Conservation (phyloP, 768 basidiomycete species). For the Termitomyces sp. region DNA sequence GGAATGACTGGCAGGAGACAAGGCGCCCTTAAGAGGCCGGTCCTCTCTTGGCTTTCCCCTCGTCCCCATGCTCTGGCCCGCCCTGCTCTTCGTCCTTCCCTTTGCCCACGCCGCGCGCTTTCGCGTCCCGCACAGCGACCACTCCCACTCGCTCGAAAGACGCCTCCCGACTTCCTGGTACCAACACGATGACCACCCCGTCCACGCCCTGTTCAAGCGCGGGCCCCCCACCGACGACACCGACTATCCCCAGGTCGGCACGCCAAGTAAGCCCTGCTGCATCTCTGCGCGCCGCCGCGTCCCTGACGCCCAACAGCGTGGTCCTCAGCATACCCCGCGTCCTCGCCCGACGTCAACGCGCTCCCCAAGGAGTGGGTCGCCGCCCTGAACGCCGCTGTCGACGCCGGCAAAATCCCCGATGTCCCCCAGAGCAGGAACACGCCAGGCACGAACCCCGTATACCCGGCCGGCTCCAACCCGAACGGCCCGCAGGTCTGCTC, state of each 20-base stretch:
- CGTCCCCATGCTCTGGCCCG: slow-evolving; percentile 13
- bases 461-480: slow-evolving; percentile 39
- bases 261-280: slow-evolving; percentile 34
- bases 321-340: slow-evolving; percentile 52
- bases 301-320: slow-evolving; percentile 38
- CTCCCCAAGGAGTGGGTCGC: slow-evolving; percentile 69
- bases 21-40: neutral
- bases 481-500: slow-evolving; percentile 62
- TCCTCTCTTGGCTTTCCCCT: neutral
- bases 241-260: slow-evolving; percentile 56
- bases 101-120: slow-evolving; percentile 18
- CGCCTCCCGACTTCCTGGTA: slow-evolving; percentile 48
- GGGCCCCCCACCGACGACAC: slow-evolving; percentile 35
- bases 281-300: neutral
- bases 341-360: slow-evolving; percentile 35
- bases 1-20: neutral
- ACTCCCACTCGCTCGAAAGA: slow-evolving; percentile 20
- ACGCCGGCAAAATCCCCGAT: slow-evolving; percentile 68
- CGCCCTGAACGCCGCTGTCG: slow-evolving; percentile 61
- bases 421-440: slow-evolving; percentile 44
- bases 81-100: slow-evolving; percentile 19
- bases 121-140: slow-evolving; percentile 19
- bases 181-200: slow-evolving; percentile 55
- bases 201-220: slow-evolving; percentile 58
- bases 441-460: slow-evolving; percentile 32